phyloP scores from a whole-genome alignment of 257 asterid genomes.

The Voacanga thouarsii region DNA sequence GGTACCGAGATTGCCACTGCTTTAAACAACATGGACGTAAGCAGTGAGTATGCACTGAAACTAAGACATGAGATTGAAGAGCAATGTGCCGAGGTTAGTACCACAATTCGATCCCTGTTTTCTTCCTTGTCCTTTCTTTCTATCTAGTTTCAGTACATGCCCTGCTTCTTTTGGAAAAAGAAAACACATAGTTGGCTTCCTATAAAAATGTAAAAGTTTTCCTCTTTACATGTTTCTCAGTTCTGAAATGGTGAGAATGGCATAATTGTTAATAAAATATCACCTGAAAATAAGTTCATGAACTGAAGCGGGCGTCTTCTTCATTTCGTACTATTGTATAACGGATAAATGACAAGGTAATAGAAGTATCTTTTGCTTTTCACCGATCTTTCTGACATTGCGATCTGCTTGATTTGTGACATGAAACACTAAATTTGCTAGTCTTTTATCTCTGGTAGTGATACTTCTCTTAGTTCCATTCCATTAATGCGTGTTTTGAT shows the following conservation, averaged over 20 bases:
- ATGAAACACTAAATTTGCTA: too few species aligned
- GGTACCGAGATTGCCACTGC: constrained; percentile 86
- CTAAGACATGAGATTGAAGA: constrained; percentile 92
- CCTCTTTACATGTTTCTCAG: background rate
- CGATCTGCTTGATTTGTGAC: background rate
- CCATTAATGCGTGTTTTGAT: background rate
- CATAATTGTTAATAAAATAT: background rate
- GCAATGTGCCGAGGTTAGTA: constrained; percentile 74
- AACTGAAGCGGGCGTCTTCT: background rate
- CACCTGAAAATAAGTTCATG: background rate
- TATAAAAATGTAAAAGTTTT: background rate
- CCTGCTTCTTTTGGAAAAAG: background rate
- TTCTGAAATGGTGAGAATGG: background rate
- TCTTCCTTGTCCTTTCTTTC: background rate
- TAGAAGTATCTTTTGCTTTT: background rate
- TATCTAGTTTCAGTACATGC: constrained; percentile 6
- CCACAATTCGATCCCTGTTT: background rate
- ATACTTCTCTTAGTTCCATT: background rate
- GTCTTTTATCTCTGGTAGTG: background rate
- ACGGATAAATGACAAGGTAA: background rate
- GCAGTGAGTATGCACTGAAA: constrained; percentile 84
- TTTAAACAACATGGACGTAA: constrained; percentile 90
- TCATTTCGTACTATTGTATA: background rate
- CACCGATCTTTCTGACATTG: background rate
- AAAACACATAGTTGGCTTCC: background rate